Conservation (phyloP, 805 yeast genomes). For the Komagataella pseudopastoris region DNA sequence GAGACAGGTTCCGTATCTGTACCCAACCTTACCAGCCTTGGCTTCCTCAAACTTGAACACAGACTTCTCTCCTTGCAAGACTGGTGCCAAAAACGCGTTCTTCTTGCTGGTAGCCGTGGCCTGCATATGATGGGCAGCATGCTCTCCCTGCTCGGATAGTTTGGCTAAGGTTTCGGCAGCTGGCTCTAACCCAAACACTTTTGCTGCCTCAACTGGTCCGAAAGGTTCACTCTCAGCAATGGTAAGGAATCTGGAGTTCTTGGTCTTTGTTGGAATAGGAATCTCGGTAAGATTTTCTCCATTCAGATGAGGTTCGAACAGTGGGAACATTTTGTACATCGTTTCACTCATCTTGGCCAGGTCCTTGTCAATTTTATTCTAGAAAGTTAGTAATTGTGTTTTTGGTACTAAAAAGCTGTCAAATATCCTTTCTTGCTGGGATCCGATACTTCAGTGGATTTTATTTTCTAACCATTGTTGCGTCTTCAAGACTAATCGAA, state of each 20-base stretch:
- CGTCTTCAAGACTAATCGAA: slow-evolving; percentile 81
- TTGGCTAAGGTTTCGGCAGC: slow-evolving; percentile 67
- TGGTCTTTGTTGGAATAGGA: slow-evolving; percentile 77
- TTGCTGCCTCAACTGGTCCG: slow-evolving; percentile 92
- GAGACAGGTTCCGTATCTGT: slow-evolving; percentile 79
- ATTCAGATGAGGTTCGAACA: slow-evolving; percentile 32
- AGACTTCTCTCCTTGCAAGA: slow-evolving; percentile 55
- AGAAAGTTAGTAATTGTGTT: slow-evolving; percentile 21
- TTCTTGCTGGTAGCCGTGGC: slow-evolving; percentile 10
- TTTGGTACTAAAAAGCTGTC: slow-evolving; percentile 8
- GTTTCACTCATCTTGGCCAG: slow-evolving; percentile 42
- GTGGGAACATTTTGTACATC: slow-evolving; percentile 75
- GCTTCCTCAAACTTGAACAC: slow-evolving; percentile 67
- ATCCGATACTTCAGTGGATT: slow-evolving; percentile 7
- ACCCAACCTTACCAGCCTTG: slow-evolving; percentile 76
- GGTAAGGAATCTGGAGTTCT: slow-evolving; percentile 71
- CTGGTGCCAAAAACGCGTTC: slow-evolving; percentile 36
- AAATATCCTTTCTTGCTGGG: background rate
- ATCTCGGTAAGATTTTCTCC: slow-evolving; percentile 85
- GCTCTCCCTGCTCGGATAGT: slow-evolving; percentile 47
- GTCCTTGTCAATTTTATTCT: slow-evolving; percentile 41
- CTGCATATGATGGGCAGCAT: slow-evolving; percentile 21
- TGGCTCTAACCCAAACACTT: slow-evolving; percentile 72
- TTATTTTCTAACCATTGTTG: slow-evolving; percentile 34
- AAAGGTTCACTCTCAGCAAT: slow-evolving; percentile 92